Conservation (phyloP, 2,329 filamentous ascomycete species). For the Penicillium sp. region DNA sequence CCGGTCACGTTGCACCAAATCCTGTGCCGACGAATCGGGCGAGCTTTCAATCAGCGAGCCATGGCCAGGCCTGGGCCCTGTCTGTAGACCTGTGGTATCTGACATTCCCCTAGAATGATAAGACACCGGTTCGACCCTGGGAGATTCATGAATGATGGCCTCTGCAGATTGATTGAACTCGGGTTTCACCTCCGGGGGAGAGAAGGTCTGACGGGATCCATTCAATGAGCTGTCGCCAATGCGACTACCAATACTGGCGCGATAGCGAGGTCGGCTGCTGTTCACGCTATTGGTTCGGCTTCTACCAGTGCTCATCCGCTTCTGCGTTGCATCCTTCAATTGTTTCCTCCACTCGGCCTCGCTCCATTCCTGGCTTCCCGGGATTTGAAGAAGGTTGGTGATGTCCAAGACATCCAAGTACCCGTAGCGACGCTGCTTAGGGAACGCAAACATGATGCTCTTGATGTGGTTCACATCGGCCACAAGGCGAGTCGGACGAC, state of each 20-base stretch:
- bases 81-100: constrained; percentile 32
- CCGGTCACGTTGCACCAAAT: constrained; percentile 28
- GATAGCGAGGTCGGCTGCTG: constrained; percentile 51
- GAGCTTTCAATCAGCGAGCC: constrained; percentile 29
- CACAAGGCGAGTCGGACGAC: constrained; percentile 80
- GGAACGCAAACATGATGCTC: constrained; percentile 98
- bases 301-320: constrained; percentile 39
- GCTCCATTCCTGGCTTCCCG: constrained; percentile 74
- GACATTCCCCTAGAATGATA: constrained; percentile 36
- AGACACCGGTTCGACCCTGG: constrained; percentile 22
- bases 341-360: constrained; percentile 88
- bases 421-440: constrained; percentile 80
- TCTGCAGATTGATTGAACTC: constrained; percentile 41
- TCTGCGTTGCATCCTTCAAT: constrained; percentile 82
- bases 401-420: constrained; percentile 91
- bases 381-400: constrained; percentile 72
- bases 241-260: constrained; percentile 39
- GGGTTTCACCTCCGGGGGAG: constrained; percentile 19
- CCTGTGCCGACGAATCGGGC: constrained; percentile 41
- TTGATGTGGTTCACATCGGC: constrained; percentile 84
- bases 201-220: constrained; percentile 22
- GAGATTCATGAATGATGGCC: constrained; percentile 34
- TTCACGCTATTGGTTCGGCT: constrained; percentile 57
- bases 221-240: constrained; percentile 39
- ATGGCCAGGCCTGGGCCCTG: constrained; percentile 15